These are phyloP conservation scores for Hemerocallis citrina DNA, from an alignment of 106 monocot genomes.

Conservation along the genomic window DNA sequence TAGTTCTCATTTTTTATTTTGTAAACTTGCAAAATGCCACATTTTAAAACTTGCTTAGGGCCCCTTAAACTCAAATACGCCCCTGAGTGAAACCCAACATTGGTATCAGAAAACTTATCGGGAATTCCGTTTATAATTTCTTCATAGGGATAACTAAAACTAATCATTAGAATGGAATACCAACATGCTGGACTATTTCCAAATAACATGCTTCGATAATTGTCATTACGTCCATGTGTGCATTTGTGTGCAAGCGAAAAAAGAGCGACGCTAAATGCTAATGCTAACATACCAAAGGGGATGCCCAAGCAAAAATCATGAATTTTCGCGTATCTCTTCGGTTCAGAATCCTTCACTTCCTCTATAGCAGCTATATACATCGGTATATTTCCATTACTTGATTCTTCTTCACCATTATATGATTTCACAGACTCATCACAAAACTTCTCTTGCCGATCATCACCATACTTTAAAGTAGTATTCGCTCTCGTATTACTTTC, in stretches of 20 bases:
- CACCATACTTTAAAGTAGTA: constrained; percentile 8
- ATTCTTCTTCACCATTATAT: not conserved
- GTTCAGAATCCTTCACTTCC: constrained; percentile 11
- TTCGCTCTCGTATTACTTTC: constrained; percentile 14
- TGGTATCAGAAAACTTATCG: no score
- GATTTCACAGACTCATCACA: constrained; percentile 4
- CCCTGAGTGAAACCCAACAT: no score
- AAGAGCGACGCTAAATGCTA: not conserved
- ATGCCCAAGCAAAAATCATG: constrained; percentile 43
- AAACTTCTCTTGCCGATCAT: constrained; percentile 1
- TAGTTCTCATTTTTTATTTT: no score
- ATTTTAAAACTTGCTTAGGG: no score
- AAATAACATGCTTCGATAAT: no score
- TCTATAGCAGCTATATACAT: not conserved
- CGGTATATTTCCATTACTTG: constrained; percentile 1
- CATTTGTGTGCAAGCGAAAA: no score
- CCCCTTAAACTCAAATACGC: no score
- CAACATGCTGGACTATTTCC: no score
- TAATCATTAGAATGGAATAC: no score
- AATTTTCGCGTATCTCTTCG: constrained; percentile 24
- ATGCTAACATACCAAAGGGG: constrained; percentile 22
- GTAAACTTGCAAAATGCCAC: no score
- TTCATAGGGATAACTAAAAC: no score
- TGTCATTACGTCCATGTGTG: not conserved
- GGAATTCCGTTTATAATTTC: no score